A percentile compares a stretch with the other conserved stretches of the same genome.
These are phyloP conservation scores for Piper longum DNA, from an alignment of 164 flowering plant species.

Conservation along the genomic window DNA sequence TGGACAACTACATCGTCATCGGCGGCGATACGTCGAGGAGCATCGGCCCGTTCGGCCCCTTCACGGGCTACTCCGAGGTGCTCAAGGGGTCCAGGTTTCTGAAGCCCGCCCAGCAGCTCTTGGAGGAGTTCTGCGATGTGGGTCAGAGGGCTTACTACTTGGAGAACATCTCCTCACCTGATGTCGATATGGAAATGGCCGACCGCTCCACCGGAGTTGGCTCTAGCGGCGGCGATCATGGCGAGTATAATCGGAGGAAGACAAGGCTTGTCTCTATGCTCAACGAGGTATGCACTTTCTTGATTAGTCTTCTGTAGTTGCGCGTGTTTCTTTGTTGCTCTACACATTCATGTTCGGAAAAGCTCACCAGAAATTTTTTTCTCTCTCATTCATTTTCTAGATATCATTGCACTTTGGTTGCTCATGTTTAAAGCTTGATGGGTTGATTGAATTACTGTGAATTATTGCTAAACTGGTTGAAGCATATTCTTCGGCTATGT, in stretches of 20 bases:
- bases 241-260: slow-evolving; percentile 32
- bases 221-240: slow-evolving; percentile 13
- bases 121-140: slow-evolving; percentile 58
- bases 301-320: neutral
- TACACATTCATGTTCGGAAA: neutral
- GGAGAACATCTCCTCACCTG: slow-evolving; percentile 21
- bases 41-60: slow-evolving; percentile 58
- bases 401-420: too few species aligned
- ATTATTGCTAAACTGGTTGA: too few species aligned
- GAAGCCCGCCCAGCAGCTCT: slow-evolving; percentile 70
- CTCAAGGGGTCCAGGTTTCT: slow-evolving; percentile 64
- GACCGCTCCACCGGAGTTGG: slow-evolving; percentile 8
- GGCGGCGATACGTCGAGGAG: slow-evolving; percentile 17
- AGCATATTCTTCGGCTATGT: too few species aligned
- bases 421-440: too few species aligned
- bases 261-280: slow-evolving; percentile 55
- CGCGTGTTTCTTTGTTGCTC: neutral
- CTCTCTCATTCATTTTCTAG: neutral
- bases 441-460: too few species aligned
- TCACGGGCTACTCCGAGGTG: slow-evolving; percentile 76
- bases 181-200: slow-evolving; percentile 15
- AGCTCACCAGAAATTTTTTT: neutral
- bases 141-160: slow-evolving; percentile 19
- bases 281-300: slow-evolving; percentile 39
- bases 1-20: slow-evolving; percentile 11